These are phyloP conservation scores for Fusarium graminum DNA, from an alignment of 2,329 filamentous ascomycete species.

Conservation along the genomic window DNA sequence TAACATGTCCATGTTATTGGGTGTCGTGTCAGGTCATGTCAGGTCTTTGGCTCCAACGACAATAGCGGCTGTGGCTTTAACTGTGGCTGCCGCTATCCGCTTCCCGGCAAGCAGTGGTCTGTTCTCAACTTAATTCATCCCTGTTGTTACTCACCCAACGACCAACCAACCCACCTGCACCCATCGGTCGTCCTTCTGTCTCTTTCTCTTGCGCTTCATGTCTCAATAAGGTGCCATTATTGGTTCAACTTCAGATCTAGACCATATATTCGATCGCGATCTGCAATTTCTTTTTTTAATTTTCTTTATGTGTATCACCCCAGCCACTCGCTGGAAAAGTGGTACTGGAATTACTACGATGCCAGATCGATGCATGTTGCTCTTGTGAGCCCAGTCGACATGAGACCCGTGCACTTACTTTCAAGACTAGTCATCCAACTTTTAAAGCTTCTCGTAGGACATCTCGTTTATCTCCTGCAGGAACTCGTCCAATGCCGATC, in stretches of 20 bases:
- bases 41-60: slow-evolving; percentile 18
- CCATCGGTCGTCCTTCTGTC: not conserved
- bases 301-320: not conserved
- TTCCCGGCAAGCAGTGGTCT: slow-evolving; percentile 23
- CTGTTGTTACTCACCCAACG: slow-evolving; percentile 33
- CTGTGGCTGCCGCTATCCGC: slow-evolving; percentile 32
- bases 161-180: slow-evolving; percentile 16
- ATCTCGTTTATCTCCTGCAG: too few species aligned
- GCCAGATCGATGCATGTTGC: too few species aligned
- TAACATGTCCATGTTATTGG: slow-evolving; percentile 1
- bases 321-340: too few species aligned
- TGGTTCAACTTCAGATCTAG: not conserved
- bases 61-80: slow-evolving; percentile 29
- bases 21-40: not conserved
- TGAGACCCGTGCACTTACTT: too few species aligned
- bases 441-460: too few species aligned
- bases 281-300: slow-evolving; percentile 1
- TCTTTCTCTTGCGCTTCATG: slow-evolving; percentile 15
- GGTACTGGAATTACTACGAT: too few species aligned
- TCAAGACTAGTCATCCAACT: too few species aligned
- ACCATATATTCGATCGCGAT: not conserved
- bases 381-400: too few species aligned
- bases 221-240: slow-evolving; percentile 3
- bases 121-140: slow-evolving; percentile 11
- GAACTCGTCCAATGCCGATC: not conserved